A percentile compares a stretch with the other conserved stretches of the same genome.
These are phyloP conservation scores for Aspergillus phoenicis DNA, from an alignment of 2,329 filamentous ascomycete genomes.

Conservation along the genomic window DNA sequence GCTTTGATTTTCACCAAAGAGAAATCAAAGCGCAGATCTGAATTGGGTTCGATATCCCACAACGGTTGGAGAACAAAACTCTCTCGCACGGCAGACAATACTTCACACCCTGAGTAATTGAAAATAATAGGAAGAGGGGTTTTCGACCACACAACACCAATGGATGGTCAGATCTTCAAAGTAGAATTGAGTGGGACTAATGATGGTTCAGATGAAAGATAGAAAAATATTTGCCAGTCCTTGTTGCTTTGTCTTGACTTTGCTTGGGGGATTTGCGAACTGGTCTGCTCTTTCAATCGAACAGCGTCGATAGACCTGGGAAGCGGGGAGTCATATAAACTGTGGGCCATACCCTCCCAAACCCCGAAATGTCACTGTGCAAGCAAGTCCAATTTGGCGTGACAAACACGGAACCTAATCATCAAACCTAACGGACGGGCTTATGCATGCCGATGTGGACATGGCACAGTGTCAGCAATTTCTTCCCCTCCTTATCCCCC, in stretches of 20 bases:
- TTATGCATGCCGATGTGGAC: slow-evolving; percentile 43
- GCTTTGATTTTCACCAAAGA: neutral
- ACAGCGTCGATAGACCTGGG: slow-evolving; percentile 31
- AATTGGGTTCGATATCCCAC: neutral
- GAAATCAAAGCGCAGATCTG: neutral
- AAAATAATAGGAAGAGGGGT: neutral
- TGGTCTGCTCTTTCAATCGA: slow-evolving; percentile 12
- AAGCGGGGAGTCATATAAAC: slow-evolving; percentile 44
- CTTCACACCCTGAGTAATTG: neutral
- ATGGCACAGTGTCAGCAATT: slow-evolving; percentile 38
- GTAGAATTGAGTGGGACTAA: neutral
- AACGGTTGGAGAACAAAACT: neutral
- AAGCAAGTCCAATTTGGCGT: slow-evolving; percentile 26
- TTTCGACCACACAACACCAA: neutral
- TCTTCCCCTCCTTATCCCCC: slow-evolving; percentile 32
- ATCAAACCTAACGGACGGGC: slow-evolving; percentile 40
- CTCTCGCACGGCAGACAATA: neutral
- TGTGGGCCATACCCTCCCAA: slow-evolving; percentile 34
- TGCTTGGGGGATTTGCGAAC: slow-evolving; percentile 2
- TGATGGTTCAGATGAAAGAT: neutral
- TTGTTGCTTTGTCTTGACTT: slow-evolving; percentile 7
- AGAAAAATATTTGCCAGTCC: neutral
- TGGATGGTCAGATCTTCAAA: neutral
- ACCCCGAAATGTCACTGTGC: slow-evolving; percentile 23
- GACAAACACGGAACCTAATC: slow-evolving; percentile 42